Base-by-base conservation (phyloP, 768 basidiomycete species). In the Agaricus sinodeliciosus region DNA sequence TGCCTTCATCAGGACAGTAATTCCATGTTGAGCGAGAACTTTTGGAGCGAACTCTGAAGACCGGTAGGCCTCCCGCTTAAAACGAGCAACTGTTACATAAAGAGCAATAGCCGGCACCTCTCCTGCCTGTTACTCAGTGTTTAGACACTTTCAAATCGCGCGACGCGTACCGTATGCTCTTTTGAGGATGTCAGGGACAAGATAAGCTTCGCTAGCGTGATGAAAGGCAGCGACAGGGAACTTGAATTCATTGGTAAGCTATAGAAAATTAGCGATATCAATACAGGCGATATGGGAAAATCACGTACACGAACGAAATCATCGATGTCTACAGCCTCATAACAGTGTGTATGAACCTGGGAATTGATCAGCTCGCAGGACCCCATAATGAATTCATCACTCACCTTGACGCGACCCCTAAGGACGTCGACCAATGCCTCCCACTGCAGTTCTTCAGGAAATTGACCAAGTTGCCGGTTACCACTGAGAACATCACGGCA, bases 171-270 rank as follows among this genome's bases (percentile, higher is more conserved):
- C 89, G 60, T 77, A 89, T 43, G 80, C 77, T 59, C 76, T 74
- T 65, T 86, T 89, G 56, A 95, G 69, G 4, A 87, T 64, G 42
- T 85, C 83, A 1, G 91, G 87, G 18, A 93, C 85, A 9, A 93
- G 78, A 61, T 87, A 94, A 0, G 90, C 84, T 60, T 93, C 89
- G 54, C 82, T 81, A 1, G 90, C 90, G 56, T 85, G 81, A 60
- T 91, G 90, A 63, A 91, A 80, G 2, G 84, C 82, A 3, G 87
- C 81, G 50, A 90, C 76, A 5, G 82, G 79, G 64, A 90, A 90
- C 59, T 84, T 76, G 76, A 91, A 94, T 63, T 94, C 90, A 60
- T 93, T 88, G 28, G 88, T 81, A 34, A 91, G 73, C 79, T 89
- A 56, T 16, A 48, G 39, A 71, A 61, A 53, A 67, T 47, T 18